Percentiles rank a stretch among this genome's conserved stretches.
Conservation (phyloP, 352 stramenopile species). For the Thalassiosira livingstoniorum region DNA sequence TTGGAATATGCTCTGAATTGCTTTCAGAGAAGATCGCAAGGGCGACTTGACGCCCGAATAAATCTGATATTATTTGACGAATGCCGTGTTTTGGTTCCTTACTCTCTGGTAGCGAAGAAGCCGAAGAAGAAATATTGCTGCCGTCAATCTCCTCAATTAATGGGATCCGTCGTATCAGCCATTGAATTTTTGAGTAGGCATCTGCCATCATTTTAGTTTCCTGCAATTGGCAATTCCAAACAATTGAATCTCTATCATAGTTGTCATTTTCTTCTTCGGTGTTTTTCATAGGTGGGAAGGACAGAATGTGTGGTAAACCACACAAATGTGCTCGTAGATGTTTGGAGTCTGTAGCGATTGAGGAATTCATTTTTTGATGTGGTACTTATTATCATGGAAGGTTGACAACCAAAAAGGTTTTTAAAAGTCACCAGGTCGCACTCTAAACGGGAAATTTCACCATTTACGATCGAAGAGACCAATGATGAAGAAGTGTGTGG, state of each 20-base stretch:
- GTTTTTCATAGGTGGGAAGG: not conserved
- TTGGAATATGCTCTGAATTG: not conserved
- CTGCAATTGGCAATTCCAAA: constrained; percentile 7
- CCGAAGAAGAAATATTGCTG: no score
- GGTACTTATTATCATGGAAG: no score
- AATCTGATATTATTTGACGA: no score
- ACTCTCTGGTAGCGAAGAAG: no score
- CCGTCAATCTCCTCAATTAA: no score
- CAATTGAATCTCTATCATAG: not conserved
- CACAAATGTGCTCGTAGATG: not conserved
- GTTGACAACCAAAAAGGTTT: no score
- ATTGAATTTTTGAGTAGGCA: constrained; percentile 3
- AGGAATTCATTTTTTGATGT: not conserved
- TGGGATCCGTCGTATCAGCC: not conserved
- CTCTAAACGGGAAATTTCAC: no score
- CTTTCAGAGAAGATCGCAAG: not conserved
- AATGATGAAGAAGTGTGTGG: no score
- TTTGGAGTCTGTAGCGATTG: not conserved
- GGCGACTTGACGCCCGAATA: no score
- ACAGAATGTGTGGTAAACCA: not conserved
- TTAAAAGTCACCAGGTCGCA: no score
- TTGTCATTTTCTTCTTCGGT: not conserved
- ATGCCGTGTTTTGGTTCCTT: no score
- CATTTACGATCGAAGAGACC: no score
- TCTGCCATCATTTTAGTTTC: not conserved